Conservation (phyloP, 1,284 basidiomycete genomes). For the Anthracocystis panici-leucophaei region DNA sequence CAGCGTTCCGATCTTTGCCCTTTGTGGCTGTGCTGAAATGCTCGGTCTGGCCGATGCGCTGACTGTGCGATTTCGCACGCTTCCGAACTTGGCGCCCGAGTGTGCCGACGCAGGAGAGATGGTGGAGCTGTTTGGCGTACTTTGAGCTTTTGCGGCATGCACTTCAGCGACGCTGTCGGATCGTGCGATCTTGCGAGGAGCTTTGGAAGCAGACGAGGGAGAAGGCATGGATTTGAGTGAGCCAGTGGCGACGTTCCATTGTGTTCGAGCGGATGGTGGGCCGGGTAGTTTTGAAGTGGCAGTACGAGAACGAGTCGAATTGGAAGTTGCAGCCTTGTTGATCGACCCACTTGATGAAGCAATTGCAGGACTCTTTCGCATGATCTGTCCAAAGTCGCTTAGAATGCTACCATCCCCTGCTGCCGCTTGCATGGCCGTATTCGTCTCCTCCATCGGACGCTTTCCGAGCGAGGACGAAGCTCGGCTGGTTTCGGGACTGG, state of each 20-base stretch:
- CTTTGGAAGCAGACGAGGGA: slow-evolving; percentile 21
- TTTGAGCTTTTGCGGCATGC: slow-evolving; percentile 7
- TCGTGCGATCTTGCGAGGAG: slow-evolving; percentile 32
- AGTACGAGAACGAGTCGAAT: background rate
- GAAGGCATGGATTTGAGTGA: slow-evolving; percentile 15
- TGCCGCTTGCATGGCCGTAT: background rate
- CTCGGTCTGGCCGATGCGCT: slow-evolving; percentile 13
- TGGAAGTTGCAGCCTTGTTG: background rate
- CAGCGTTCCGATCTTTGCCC: slow-evolving; percentile 37
- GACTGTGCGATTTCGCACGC: slow-evolving; percentile 12
- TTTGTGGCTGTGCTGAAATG: slow-evolving; percentile 6
- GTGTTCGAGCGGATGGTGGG: slow-evolving; percentile 34
- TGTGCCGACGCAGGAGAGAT: slow-evolving; percentile 6
- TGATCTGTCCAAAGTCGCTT: slow-evolving; percentile 36
- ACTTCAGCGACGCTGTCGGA: slow-evolving; percentile 27
- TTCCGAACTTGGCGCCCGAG: slow-evolving; percentile 3
- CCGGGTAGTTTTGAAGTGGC: slow-evolving; percentile 31
- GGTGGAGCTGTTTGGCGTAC: slow-evolving; percentile 1
- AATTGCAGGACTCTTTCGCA: slow-evolving; percentile 4
- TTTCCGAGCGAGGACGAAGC: slow-evolving; percentile 37
- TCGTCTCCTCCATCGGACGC: slow-evolving; percentile 14
- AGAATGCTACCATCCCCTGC: slow-evolving; percentile 13
- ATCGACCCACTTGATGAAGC: background rate
- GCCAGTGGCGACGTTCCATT: slow-evolving; percentile 13
- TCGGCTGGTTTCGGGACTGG: slow-evolving; percentile 15